phyloP scores from a whole-genome alignment of 495 filamentous ascomycete genomes.

The Amniculicola lignicola region DNA sequence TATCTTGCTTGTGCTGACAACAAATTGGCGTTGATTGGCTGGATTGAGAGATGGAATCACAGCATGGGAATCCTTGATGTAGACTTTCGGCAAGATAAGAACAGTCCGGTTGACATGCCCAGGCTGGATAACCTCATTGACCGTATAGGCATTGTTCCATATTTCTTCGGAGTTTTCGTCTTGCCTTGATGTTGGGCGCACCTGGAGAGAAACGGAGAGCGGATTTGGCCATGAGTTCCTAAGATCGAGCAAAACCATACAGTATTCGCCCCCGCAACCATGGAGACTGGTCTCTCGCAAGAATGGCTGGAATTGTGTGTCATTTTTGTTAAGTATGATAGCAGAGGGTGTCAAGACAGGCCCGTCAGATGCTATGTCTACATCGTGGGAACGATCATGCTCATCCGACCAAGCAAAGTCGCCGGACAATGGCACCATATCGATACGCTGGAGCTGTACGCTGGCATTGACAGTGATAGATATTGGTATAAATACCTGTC shows the following conservation, averaged over 20 bases:
- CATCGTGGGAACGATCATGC: constrained; percentile 1
- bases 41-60: constrained; percentile 78
- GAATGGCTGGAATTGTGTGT: constrained; percentile 31
- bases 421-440: constrained; percentile 67
- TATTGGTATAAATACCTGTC: constrained; percentile 75
- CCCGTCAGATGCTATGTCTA: neutral
- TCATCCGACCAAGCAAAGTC: constrained; percentile 55
- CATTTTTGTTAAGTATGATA: constrained; percentile 15
- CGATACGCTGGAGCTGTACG: constrained; percentile 72
- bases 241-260: constrained; percentile 76
- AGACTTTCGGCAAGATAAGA: constrained; percentile 71
- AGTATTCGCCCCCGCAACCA: constrained; percentile 58
- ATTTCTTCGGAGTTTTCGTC: constrained; percentile 14
- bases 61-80: constrained; percentile 70
- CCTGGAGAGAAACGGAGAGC: constrained; percentile 55
- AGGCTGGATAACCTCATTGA: constrained; percentile 65
- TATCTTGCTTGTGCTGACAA: constrained; percentile 75
- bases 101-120: constrained; percentile 76
- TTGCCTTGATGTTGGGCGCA: constrained; percentile 38
- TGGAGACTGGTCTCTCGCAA: constrained; percentile 14
- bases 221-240: constrained; percentile 83
- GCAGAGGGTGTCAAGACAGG: neutral
- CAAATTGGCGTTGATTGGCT: constrained; percentile 76
- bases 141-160: constrained; percentile 42
- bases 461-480: constrained; percentile 90